Evolutionary conservation across 1,284 basidiomycete species (phyloP), one percentile per base, ranked within the genome.

Genomic region (Rhizoctonia solani): DNA sequence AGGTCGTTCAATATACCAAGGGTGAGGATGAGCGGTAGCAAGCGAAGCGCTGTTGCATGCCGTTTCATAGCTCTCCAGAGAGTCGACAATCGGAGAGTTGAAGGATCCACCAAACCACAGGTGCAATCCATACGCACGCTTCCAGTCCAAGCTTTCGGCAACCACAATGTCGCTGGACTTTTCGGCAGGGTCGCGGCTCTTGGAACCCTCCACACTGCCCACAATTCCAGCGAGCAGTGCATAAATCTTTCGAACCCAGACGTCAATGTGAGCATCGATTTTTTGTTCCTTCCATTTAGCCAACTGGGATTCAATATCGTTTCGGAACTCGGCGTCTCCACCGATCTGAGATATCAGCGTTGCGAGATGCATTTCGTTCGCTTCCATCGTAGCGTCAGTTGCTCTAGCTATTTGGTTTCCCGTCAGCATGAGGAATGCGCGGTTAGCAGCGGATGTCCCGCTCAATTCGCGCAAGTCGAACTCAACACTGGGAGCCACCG

Each of bases 141-240:
- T 96, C 97, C 97, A 99, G 76, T 97, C 95, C 58, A 98, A 79
- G 0, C 86, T 90, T 61, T 87, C 81, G n/a, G 88, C 82, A n/a
- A 97, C 81, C 61, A 85, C 81, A 21, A 93, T 77, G 67, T 92
- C 87, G 1, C 82, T 76, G 72, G 85, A 84, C 25, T 81, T 80
- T 72, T 89, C 88, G 34, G 69, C 82, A 78, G 69, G 81, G 77
- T 72, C 88, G 79, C 75, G 81, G 77, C 68, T 82, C 82, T 68
- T 71, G 63, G 76, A 76, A 1, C 88, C 90, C 56, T 85, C 80
- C 13, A 89, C 79, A 3, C 87, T 74, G 69, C 87, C 86, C 34
- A 90, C 82, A 68, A 90, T 82, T 11, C 97, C 97, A 19, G 90
- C 88, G 2, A 99, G 82, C 16, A 98, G 77, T 27, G 91, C 90